phyloP scores from a whole-genome alignment of 345 rosid species.

The Trapa incisa region DNA sequence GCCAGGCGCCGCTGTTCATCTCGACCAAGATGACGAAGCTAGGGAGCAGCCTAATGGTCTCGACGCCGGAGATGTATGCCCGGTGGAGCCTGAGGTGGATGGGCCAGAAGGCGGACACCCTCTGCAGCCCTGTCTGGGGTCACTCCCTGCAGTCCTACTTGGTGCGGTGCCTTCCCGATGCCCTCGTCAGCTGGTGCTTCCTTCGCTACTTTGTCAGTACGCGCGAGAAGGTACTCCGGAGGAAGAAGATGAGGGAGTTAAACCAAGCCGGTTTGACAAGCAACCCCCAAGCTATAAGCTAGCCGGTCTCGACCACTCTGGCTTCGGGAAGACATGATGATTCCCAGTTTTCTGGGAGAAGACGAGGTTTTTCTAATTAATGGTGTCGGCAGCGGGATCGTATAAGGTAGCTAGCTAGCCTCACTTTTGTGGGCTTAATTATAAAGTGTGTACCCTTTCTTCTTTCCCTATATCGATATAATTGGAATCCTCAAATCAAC shows the following conservation, averaged over 20 bases:
- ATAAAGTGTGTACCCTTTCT: no score
- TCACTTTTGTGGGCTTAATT: no score
- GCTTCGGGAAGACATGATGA: no score
- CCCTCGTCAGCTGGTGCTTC: slow-evolving; percentile 1
- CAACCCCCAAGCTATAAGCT: no score
- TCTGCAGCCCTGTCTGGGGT: slow-evolving; percentile 25
- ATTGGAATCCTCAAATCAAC: no score
- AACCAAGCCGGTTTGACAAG: neutral
- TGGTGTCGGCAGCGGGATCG: no score
- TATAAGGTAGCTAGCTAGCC: no score
- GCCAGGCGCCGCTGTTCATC: slow-evolving; percentile 35
- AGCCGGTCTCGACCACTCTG: no score
- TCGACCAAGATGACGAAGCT: slow-evolving; percentile 30
- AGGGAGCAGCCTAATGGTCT: slow-evolving; percentile 13
- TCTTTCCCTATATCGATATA: no score
- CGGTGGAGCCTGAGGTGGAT: slow-evolving; percentile 31
- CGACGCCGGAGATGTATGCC: slow-evolving; percentile 25
- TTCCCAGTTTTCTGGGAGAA: no score
- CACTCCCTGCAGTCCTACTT: slow-evolving; percentile 26
- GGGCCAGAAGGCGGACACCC: slow-evolving; percentile 20
- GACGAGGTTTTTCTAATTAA: no score
- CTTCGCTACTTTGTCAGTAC: neutral
- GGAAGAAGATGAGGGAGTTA: neutral
- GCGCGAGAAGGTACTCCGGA: neutral
- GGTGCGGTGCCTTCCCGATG: slow-evolving; percentile 11